These are phyloP conservation scores for Dothideomycetes sp. DNA, from an alignment of 2,329 filamentous ascomycete species.

Conservation along the genomic window DNA sequence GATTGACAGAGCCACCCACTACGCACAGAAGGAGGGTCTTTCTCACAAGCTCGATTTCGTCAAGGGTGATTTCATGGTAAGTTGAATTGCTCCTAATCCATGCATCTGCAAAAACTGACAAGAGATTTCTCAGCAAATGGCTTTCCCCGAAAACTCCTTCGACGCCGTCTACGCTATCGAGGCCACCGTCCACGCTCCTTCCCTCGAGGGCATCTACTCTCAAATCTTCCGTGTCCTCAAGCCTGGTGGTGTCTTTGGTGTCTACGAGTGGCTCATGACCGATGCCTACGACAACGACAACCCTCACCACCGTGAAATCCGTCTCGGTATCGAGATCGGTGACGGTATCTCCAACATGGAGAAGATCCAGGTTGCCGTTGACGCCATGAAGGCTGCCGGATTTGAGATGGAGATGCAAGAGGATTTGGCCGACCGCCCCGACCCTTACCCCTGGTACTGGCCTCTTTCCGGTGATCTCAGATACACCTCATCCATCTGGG, in stretches of 20 bases:
- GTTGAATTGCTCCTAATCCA: conserved; percentile 13
- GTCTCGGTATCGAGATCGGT: conserved; percentile 88
- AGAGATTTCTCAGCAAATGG: conserved; percentile 61
- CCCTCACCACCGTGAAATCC: conserved; percentile 76
- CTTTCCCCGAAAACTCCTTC: conserved; percentile 82
- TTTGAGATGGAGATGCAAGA: conserved; percentile 78
- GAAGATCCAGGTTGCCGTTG: conserved; percentile 67
- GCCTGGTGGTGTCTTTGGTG: conserved; percentile 89
- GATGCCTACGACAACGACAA: conserved; percentile 88
- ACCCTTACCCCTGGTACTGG: conserved; percentile 86
- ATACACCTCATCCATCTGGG: conserved; percentile 70
- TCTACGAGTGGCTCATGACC: conserved; percentile 99
- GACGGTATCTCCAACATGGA: conserved; percentile 98
- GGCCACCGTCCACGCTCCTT: conserved; percentile 89
- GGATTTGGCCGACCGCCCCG: conserved; percentile 70
- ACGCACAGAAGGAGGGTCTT: conserved; percentile 73
- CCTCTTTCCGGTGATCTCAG: conserved; percentile 76
- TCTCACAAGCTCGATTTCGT: conserved; percentile 72
- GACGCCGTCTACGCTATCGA: conserved; percentile 97
- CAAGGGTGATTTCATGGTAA: conserved; percentile 92
- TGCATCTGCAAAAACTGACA: conserved; percentile 13
- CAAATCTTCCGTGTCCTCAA: conserved; percentile 94
- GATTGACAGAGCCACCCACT: conserved; percentile 82
- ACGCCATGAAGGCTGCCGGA: conserved; percentile 76
- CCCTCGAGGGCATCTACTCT: conserved; percentile 81